These are phyloP conservation scores for Amanita phalloides DNA, from an alignment of 768 basidiomycete species.

Conservation along the genomic window DNA sequence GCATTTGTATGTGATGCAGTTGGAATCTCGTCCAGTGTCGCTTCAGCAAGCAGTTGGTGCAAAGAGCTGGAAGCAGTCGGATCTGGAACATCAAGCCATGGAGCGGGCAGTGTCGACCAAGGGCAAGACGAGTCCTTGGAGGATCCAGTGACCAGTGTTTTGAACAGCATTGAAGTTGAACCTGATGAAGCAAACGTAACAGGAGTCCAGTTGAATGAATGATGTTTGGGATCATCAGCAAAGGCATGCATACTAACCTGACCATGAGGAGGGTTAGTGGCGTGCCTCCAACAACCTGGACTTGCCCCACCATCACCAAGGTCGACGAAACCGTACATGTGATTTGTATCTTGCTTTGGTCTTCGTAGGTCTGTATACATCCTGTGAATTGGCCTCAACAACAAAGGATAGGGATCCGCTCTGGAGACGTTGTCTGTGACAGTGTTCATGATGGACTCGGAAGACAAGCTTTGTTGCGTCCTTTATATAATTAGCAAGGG, in stretches of 20 bases:
- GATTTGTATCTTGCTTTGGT: too few species aligned
- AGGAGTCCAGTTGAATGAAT: background rate
- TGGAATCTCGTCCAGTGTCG: too few species aligned
- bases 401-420: too few species aligned
- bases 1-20: too few species aligned
- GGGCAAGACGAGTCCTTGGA: background rate
- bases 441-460: background rate
- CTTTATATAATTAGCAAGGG: background rate
- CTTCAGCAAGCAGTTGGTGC: background rate
- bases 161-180: background rate
- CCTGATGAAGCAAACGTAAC: background rate
- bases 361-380: too few species aligned
- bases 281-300: too few species aligned
- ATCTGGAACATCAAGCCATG: background rate
- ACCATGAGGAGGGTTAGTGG: too few species aligned
- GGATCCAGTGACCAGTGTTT: background rate
- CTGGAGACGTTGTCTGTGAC: background rate
- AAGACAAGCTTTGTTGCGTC: background rate
- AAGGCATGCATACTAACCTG: too few species aligned
- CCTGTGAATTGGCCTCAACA: too few species aligned
- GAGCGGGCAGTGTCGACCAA: background rate
- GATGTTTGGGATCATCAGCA: too few species aligned
- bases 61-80: background rate
- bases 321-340: too few species aligned
- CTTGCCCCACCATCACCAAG: too few species aligned